Base-by-base conservation (phyloP, 2,329 filamentous ascomycete genomes). In the Pyricularia sp. region DNA sequence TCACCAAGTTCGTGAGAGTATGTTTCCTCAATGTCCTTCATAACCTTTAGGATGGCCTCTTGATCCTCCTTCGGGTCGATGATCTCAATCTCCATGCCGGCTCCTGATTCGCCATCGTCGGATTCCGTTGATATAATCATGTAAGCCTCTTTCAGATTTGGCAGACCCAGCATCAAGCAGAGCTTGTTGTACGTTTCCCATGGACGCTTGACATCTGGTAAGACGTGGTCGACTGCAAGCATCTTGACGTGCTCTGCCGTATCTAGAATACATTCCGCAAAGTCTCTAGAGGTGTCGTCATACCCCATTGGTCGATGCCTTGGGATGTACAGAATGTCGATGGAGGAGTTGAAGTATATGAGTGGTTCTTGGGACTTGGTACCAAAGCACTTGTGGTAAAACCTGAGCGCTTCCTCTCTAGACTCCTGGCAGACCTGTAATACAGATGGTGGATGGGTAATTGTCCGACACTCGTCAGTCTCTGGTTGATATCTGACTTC, bases 171-270 rank as follows among this genome's bases (percentile, higher is more conserved):
- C 64, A 81, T 74, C 57, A 81, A 70, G 28, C 74, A 74, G 35
- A 78, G 78, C 71, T 81, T 81, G 72, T 79, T 80, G 72, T 81
- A 82, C 12, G 76, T 77, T 72, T 82, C 79, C 79, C 79, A 81
- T 19, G 79, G 79, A 44, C 78, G 72, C 62, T 79, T 76, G 63
- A 80, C 73, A 40, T 76, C 72, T 19, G 75, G 71, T 31, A 73
- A 73, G 40, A 81, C 78, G 65, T 80, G 76, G 69, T 82, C 79
- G 61, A 82, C 73, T 2, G 78, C 79, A 7, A 82, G 72, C 40
- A 74, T 72, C 59, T 70, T 70, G 13, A 80, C 72, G 40, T 69
- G 66, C 53, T 74, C 70, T 33, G 75, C 70, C 0, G 75, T 70
- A 35, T 73, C 71, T 31, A 68, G 70, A 30, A 79, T 72, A 40